Evolutionary conservation across 139 green algal species (phyloP).

Genomic region (Desmodesmus armatus): DNA sequence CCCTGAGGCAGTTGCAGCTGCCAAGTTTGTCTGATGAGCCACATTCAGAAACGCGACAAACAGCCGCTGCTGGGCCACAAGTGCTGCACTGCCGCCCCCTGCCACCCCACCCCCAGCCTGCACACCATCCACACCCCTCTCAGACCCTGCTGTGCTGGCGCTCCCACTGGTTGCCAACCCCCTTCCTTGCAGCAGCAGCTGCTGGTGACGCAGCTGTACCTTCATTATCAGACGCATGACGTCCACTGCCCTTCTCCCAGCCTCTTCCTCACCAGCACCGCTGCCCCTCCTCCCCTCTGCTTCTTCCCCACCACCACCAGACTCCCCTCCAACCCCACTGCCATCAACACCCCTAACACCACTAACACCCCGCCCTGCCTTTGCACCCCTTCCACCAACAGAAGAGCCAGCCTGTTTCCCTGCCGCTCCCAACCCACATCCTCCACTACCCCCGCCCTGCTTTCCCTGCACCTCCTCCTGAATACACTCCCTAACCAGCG

Average conservation of each 20-base stretch:
- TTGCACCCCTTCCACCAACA: too few species aligned
- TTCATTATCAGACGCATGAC: background rate
- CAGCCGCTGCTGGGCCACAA: conserved; percentile 19
- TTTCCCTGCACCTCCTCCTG: background rate
- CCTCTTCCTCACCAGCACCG: background rate
- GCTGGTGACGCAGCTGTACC: conserved; percentile 12
- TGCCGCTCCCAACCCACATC: conserved; percentile 1
- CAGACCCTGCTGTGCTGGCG: background rate
- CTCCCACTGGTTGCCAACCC: background rate
- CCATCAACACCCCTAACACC: background rate
- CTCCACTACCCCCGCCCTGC: too few species aligned
- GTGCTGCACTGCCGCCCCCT: background rate
- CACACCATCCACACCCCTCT: background rate
- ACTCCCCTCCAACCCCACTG: background rate
- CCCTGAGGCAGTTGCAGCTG: background rate
- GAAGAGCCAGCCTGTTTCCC: background rate
- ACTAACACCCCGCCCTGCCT: background rate
- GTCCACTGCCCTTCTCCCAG: background rate
- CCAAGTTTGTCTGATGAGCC: conserved; percentile 25
- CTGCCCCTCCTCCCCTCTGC: background rate
- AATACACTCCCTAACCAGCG: conserved; percentile 25
- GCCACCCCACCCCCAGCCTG: background rate
- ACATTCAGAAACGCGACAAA: conserved; percentile 36
- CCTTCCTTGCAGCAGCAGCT: background rate
- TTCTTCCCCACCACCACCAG: background rate